phyloP scores from a whole-genome alignment of 176 grass and related monocot species.

The maize (Zea mays) region Zm-B73-REFERENCE-NAM-5.0 NC_050103.1:131820501-131821000 shows the following conservation, averaged over 20 bases:
- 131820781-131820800: slow-evolving; percentile 97
- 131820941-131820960: slow-evolving; percentile 22
- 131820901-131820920: slow-evolving; percentile 84
- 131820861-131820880: slow-evolving; percentile 97
- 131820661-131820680: slow-evolving; percentile 46
- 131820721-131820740: slow-evolving; percentile 86
- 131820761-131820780: slow-evolving; percentile 84
- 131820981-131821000: not conserved
- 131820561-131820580: slow-evolving; percentile 76
- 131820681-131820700: slow-evolving; percentile 46
- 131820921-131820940: not conserved
- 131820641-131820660: slow-evolving; percentile 97
- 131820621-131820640: slow-evolving; percentile 90
- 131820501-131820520: slow-evolving; percentile 46
- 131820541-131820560: slow-evolving; percentile 67
- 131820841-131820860: slow-evolving; percentile 93
- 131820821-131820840: slow-evolving; percentile 88
- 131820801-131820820: slow-evolving; percentile 95
- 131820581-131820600: slow-evolving; percentile 95
- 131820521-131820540: slow-evolving; percentile 55
- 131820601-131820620: slow-evolving; percentile 83
- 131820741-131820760: slow-evolving; percentile 97
- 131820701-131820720: slow-evolving; percentile 37
- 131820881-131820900: slow-evolving; percentile 96
- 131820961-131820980: slow-evolving; percentile 37